phyloP scores from a whole-genome alignment of 1,139 yeast genomes.

The Hanseniaspora gamundiae region DNA sequence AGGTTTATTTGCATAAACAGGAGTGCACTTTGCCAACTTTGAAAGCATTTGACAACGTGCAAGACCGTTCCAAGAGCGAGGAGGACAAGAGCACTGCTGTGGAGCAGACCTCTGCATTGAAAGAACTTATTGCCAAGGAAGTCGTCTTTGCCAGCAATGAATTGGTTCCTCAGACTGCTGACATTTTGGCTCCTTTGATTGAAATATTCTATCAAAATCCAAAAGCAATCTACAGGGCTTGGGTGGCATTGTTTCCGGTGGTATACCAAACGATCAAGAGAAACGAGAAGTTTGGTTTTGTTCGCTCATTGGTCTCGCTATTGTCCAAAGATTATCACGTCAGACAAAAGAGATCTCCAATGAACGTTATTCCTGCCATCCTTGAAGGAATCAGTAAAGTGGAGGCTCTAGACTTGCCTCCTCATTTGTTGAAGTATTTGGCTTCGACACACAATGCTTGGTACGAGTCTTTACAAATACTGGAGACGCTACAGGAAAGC shows the following conservation, averaged over 20 bases:
- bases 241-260: conserved; percentile 76
- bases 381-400: conserved; percentile 72
- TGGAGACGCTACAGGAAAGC: conserved; percentile 63
- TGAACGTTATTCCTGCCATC: conserved; percentile 77
- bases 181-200: conserved; percentile 56
- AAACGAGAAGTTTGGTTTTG: conserved; percentile 73
- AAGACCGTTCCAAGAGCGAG: conserved; percentile 9
- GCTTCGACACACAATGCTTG: conserved; percentile 85
- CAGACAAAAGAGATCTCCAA: conserved; percentile 75
- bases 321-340: conserved; percentile 85
- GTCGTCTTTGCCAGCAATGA: conserved; percentile 35
- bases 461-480: conserved; percentile 75
- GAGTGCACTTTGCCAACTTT: conserved; percentile 50
- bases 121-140: conserved; percentile 39
- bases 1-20: conserved; percentile 31
- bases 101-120: conserved; percentile 16
- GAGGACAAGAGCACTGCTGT: conserved; percentile 7
- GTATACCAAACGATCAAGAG: conserved; percentile 63
- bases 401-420: conserved; percentile 73
- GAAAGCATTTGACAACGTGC: conserved; percentile 30
- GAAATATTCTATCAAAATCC: conserved; percentile 79
- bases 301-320: conserved; percentile 64
- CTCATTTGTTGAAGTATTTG: conserved; percentile 81
- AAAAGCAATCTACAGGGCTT: conserved; percentile 67
- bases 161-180: conserved; percentile 40